Evolutionary conservation across 768 basidiomycete species (phyloP), one percentile per base, ranked within the genome.

Genomic region (Leccinum broughii): DNA sequence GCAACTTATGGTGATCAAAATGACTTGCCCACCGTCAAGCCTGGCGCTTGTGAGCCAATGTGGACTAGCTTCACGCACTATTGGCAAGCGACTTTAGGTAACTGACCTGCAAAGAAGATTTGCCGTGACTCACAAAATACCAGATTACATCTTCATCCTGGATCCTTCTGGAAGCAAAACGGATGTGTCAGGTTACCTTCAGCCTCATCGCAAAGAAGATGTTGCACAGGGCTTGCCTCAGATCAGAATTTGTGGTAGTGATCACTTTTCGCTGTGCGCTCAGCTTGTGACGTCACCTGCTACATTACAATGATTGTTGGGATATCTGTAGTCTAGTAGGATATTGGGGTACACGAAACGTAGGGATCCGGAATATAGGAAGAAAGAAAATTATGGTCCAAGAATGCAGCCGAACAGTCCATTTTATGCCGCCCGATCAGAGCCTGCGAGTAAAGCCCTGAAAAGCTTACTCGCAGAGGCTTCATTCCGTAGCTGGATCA

Each of bases 401-500:
- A 39, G 35, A 24, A 46, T 30, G 32, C 44, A 58, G 34, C 8
- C 14, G 54, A 57, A 50, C 22, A 57, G 11, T 50, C 24, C 26
- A 28, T 57, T 14, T 35, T 68, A 75, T 22, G 59, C 59, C 11
- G 85, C 77, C 62, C 95, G 81, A 74, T 94, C 93, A 55, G 93
- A 93, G 34, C 95, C 95, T 55, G 85, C 88, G 46, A 99, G 78
- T 66, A 99, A 81, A 71, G 86, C 87, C 69, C 92, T 89, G 72
- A 93, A 98, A 55, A 99, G 73, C 20, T 89, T 91, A 35, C 83
- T 83, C 17, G 97, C 94, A 13, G 88, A 85, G 52, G 82, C 83
- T 77, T 98, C 96, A 72, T 92, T 95, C 65, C 93, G 87, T 51
- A 95, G 76, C 76, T 98, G 95, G 57, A 98, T 88, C 97, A 99